Conservation (phyloP, 495 filamentous ascomycete genomes). For the Stereocaulon alpinum region DNA sequence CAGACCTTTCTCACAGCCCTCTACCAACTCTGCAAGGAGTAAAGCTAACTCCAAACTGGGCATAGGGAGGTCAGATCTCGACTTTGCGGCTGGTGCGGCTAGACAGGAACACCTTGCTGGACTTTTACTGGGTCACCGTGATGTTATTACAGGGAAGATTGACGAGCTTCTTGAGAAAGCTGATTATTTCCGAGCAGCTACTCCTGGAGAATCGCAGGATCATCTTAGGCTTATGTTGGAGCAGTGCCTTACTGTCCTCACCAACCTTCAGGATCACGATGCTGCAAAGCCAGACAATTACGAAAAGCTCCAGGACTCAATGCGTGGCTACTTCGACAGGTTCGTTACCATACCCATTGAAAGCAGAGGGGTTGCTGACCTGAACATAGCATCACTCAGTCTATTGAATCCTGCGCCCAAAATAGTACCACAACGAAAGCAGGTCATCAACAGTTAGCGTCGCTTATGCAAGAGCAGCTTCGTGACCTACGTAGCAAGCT, state of each 20-base stretch:
- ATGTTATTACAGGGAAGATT: constrained; percentile 13
- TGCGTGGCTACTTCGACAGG: constrained; percentile 8
- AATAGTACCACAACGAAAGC: constrained; percentile 3
- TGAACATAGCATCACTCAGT: constrained; percentile 2
- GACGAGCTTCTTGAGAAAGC: constrained; percentile 9
- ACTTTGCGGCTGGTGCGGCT: constrained; percentile 8
- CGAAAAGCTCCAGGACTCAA: constrained; percentile 8
- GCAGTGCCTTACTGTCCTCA: constrained; percentile 14
- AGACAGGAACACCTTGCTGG: constrained; percentile 5
- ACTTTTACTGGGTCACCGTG: constrained; percentile 1
- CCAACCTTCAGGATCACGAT: constrained; percentile 7
- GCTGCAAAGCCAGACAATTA: constrained; percentile 12
- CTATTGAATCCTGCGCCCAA: constrained; percentile 4
- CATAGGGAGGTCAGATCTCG: constrained; percentile 5
- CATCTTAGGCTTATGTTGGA: constrained; percentile 11
- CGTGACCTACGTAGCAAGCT: constrained; percentile 5
- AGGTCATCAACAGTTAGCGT: constrained; percentile 10
- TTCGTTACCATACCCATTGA: neutral
- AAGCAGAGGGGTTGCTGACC: neutral
- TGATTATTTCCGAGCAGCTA: neutral
- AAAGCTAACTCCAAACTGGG: too few species aligned
- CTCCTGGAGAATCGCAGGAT: neutral
- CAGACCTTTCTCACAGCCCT: too few species aligned
- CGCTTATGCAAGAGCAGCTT: constrained; percentile 12
- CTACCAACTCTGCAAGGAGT: too few species aligned